These are phyloP conservation scores for Rosa rugosa DNA, from an alignment of 306 rosid genomes.

Conservation along the genomic window DNA sequence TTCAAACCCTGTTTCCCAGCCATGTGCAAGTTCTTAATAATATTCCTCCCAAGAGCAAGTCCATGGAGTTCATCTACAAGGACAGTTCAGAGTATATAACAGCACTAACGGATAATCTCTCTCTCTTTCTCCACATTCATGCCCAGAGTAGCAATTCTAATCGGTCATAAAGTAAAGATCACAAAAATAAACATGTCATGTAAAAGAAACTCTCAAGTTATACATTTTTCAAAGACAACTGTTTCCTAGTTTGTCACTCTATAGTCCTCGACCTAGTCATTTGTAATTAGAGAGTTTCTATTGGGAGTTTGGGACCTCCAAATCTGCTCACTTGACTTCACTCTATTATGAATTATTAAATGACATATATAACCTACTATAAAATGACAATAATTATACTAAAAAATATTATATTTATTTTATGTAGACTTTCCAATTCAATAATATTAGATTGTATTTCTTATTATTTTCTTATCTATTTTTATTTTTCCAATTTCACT, in stretches of 20 bases:
- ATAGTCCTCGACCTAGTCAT: not conserved
- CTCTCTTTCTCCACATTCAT: conserved; percentile 1
- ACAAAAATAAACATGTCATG: not conserved
- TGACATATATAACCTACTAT: too few species aligned
- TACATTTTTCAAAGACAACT: not conserved
- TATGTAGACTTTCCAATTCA: too few species aligned
- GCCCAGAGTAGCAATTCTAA: not conserved
- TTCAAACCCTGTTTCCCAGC: conserved; percentile 63
- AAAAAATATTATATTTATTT: too few species aligned
- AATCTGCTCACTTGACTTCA: too few species aligned
- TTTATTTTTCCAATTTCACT: too few species aligned
- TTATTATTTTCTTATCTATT: too few species aligned
- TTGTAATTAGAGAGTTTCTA: too few species aligned
- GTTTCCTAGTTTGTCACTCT: not conserved
- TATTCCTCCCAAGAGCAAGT: conserved; percentile 83
- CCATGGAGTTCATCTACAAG: conserved; percentile 84
- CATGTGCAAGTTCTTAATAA: conserved; percentile 86
- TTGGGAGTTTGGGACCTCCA: too few species aligned
- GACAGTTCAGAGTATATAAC: conserved; percentile 23
- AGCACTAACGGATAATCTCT: not conserved
- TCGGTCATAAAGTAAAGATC: not conserved
- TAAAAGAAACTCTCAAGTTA: not conserved
- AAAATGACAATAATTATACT: too few species aligned
- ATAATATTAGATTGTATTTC: too few species aligned
- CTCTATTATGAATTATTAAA: too few species aligned